Conservation (phyloP, 371 early-diverging fungal species). For the Saksenaea oblongispora region DNA sequence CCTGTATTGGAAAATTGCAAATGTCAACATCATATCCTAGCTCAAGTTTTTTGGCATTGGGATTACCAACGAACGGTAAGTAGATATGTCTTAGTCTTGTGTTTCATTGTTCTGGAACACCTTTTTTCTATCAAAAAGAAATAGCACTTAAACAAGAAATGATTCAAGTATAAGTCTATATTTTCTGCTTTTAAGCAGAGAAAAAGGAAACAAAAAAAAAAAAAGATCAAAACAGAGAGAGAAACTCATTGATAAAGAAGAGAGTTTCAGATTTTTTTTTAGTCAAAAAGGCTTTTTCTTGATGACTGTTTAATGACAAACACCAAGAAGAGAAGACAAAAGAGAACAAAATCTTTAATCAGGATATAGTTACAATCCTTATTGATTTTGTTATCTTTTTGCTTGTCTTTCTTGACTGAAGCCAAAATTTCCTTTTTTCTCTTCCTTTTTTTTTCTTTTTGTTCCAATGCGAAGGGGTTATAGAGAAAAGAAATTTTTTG, state of each 20-base stretch:
- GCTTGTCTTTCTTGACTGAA: neutral
- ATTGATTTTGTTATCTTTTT: neutral
- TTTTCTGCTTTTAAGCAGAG: neutral
- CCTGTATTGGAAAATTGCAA: neutral
- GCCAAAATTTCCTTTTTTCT: neutral
- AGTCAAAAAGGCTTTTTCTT: neutral
- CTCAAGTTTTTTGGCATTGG: neutral
- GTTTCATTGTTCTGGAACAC: neutral
- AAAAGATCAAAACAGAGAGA: neutral
- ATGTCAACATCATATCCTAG: constrained; percentile 1
- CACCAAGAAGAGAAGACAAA: neutral
- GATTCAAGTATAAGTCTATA: neutral
- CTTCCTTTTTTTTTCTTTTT: neutral
- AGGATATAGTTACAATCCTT: neutral
- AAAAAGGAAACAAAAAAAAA: neutral
- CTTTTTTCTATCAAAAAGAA: neutral
- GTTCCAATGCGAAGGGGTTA: too few species aligned
- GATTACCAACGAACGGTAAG: neutral
- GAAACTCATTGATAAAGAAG: neutral
- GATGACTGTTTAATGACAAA: neutral
- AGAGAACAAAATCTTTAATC: neutral
- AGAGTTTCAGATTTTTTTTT: neutral
- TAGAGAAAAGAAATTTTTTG: neutral
- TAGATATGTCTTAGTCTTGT: too few species aligned
- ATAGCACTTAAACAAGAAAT: neutral